These are phyloP conservation scores for Potentilla sterilis DNA, from an alignment of 306 rosid species.

Conservation along the genomic window DNA sequence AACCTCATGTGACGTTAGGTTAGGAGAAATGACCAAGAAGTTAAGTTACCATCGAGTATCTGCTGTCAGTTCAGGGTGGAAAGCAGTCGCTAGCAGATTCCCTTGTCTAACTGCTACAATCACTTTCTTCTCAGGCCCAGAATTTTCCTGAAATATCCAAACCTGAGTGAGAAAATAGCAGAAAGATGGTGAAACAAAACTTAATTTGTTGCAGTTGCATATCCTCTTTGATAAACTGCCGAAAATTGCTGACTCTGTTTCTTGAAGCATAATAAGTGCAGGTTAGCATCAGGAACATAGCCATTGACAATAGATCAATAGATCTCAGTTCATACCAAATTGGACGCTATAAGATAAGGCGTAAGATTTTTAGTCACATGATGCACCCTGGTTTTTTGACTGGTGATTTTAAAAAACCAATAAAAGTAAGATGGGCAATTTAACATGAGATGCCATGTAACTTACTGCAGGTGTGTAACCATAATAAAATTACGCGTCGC, in stretches of 20 bases:
- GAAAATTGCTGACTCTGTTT: background rate
- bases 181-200: conserved; percentile 10
- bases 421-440: background rate
- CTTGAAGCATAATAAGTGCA: background rate
- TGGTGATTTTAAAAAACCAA: background rate
- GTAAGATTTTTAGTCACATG: background rate
- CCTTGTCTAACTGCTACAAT: conserved; percentile 92
- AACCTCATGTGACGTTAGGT: conserved; percentile 18
- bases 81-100: conserved; percentile 83
- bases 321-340: background rate
- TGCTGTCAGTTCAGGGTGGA: conserved; percentile 96
- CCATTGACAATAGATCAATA: background rate
- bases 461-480: background rate
- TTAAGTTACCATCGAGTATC: conserved; percentile 77
- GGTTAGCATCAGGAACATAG: background rate
- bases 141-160: conserved; percentile 52
- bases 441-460: background rate
- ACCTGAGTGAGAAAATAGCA: conserved; percentile 18
- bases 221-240: background rate
- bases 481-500: background rate
- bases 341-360: background rate
- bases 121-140: conserved; percentile 50
- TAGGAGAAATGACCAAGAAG: background rate
- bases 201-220: background rate
- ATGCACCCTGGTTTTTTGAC: background rate